Conservation (phyloP, 805 yeast species). For the Dipodascus albidus region DNA sequence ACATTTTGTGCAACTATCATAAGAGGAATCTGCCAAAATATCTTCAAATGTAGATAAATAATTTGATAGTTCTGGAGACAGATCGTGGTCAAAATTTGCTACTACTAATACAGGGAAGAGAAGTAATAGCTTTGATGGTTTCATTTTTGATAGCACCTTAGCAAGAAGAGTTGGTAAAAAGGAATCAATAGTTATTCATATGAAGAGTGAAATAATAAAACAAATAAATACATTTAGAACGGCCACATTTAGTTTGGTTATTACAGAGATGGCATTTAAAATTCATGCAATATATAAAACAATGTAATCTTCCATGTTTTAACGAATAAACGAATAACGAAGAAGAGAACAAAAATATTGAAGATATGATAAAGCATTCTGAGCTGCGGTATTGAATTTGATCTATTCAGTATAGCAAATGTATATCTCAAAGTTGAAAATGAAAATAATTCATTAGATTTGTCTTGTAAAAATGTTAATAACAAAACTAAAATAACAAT, state of each 20-base stretch:
- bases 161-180: no score
- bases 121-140: not conserved
- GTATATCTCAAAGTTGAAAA: no score
- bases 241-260: not conserved
- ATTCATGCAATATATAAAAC: not conserved
- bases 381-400: no score
- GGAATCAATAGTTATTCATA: no score
- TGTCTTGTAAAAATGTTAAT: no score
- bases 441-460: no score
- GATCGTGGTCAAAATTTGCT: not conserved
- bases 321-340: no score
- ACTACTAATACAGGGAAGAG: not conserved
- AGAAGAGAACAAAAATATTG: no score
- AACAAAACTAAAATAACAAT: no score
- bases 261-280: not conserved
- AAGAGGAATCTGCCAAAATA: not conserved
- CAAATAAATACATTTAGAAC: no score
- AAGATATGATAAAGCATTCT: not conserved
- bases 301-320: not conserved
- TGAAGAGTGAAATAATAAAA: not conserved
- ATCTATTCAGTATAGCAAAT: no score
- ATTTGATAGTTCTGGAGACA: not conserved
- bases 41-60: not conserved
- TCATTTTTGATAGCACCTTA: no score
- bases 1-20: not conserved